Conservation (phyloP, 805 yeast genomes). For the Wickerhamomyces silvicola region DNA sequence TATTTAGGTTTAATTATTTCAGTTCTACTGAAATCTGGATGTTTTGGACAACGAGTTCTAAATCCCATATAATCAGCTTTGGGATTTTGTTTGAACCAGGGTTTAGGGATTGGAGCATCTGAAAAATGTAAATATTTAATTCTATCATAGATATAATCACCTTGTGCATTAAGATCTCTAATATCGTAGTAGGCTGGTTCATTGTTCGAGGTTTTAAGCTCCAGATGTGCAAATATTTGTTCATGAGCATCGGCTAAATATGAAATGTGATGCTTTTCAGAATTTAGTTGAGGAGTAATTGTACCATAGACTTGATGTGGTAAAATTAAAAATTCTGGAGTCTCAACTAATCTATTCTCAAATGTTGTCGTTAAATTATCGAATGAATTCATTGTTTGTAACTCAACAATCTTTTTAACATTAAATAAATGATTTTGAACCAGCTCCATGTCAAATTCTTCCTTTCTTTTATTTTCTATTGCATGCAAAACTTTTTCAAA, state of each 20-base stretch:
- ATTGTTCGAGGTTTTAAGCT: slow-evolving; percentile 5
- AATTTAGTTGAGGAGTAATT: slow-evolving; percentile 41
- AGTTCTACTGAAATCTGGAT: slow-evolving; percentile 8
- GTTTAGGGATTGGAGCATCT: slow-evolving; percentile 62
- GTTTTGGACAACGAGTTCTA: slow-evolving; percentile 13
- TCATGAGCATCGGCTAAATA: slow-evolving; percentile 40
- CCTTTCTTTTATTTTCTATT: slow-evolving; percentile 19
- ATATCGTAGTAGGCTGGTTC: slow-evolving; percentile 16
- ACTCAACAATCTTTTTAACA: slow-evolving; percentile 13
- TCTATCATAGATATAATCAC: slow-evolving; percentile 18
- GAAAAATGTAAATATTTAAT: slow-evolving; percentile 53
- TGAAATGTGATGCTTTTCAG: slow-evolving; percentile 30
- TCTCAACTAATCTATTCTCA: slow-evolving; percentile 7
- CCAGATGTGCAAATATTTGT: slow-evolving; percentile 26
- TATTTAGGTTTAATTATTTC: slow-evolving; percentile 3
- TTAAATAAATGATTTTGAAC: slow-evolving; percentile 33
- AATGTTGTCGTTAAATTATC: slow-evolving; percentile 3
- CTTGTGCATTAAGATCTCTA: slow-evolving; percentile 8
- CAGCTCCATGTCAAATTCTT: slow-evolving; percentile 53
- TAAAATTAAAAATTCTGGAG: slow-evolving; percentile 29
- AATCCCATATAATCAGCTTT: slow-evolving; percentile 8
- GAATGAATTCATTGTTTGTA: slow-evolving; percentile 4
- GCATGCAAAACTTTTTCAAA: slow-evolving; percentile 18
- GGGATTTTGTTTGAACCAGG: slow-evolving; percentile 38
- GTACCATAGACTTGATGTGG: slow-evolving; percentile 48